Evolutionary conservation across 2,329 filamentous ascomycete species (phyloP).

Genomic region (Aspergillus neoniger): DNA sequence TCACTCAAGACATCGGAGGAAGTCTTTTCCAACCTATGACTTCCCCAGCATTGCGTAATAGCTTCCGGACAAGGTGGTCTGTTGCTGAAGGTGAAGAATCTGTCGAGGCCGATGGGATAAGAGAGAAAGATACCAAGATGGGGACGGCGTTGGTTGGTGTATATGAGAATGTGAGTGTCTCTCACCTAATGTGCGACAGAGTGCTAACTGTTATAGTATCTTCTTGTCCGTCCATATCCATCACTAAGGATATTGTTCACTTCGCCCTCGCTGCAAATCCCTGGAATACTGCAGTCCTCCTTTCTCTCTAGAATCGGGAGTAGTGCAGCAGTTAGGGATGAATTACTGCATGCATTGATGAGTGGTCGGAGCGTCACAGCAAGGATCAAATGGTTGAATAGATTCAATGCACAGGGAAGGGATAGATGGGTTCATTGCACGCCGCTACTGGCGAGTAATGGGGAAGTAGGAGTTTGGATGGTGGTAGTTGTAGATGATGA

Average conservation of each 20-base stretch:
- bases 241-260: slow-evolving; percentile 69
- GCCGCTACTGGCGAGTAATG: slow-evolving; percentile 67
- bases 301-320: slow-evolving; percentile 50
- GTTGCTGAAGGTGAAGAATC: slow-evolving; percentile 7
- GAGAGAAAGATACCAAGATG: slow-evolving; percentile 43
- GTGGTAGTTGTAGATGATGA: slow-evolving; percentile 68
- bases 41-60: no score
- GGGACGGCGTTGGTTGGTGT: slow-evolving; percentile 45
- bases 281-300: slow-evolving; percentile 65
- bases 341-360: slow-evolving; percentile 61
- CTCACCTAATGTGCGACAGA: no score
- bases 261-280: slow-evolving; percentile 66
- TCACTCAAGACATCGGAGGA: slow-evolving; percentile 64
- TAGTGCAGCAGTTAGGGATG: slow-evolving; percentile 54
- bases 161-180: slow-evolving; percentile 57
- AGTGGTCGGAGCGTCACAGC: slow-evolving; percentile 72
- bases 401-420: slow-evolving; percentile 58
- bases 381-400: slow-evolving; percentile 69
- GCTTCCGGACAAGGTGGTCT: slow-evolving; percentile 13
- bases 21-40: slow-evolving; percentile 38
- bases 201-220: slow-evolving; percentile 31
- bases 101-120: slow-evolving; percentile 26
- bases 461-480: slow-evolving; percentile 76
- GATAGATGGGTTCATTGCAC: slow-evolving; percentile 77
- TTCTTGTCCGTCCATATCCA: slow-evolving; percentile 60